These are phyloP conservation scores for Leishmania martiniquensis DNA, from an alignment of 208 protist species.

Conservation along the genomic window DNA sequence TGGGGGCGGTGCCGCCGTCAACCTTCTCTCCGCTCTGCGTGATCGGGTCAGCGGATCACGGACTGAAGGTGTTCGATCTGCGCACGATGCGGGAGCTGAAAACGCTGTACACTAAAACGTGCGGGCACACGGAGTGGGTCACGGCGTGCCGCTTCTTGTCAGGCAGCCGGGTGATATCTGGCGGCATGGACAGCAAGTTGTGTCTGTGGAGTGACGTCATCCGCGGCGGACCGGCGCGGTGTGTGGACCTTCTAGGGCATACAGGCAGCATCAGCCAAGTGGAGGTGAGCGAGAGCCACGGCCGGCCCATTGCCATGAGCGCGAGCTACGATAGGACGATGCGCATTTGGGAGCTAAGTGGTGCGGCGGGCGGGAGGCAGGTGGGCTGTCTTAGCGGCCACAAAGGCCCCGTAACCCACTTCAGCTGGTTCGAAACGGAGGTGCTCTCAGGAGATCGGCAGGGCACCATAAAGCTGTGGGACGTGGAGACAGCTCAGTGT, in stretches of 20 bases:
- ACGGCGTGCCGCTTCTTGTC: constrained; percentile 77
- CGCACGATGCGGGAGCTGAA: constrained; percentile 46
- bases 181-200: constrained; percentile 91
- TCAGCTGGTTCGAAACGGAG: constrained; percentile 62
- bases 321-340: constrained; percentile 88
- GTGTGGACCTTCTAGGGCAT: constrained; percentile 82
- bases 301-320: constrained; percentile 55
- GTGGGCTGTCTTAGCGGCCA: constrained; percentile 72
- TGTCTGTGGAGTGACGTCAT: constrained; percentile 79
- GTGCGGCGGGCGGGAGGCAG: constrained; percentile 33
- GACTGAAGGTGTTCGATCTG: constrained; percentile 85
- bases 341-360: constrained; percentile 72
- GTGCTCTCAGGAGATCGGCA: constrained; percentile 83
- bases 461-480: constrained; percentile 78
- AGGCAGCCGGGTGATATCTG: constrained; percentile 73
- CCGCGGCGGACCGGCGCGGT: constrained; percentile 48
- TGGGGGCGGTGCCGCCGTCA: neutral
- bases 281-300: constrained; percentile 45
- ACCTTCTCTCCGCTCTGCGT: constrained; percentile 43
- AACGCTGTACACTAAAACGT: constrained; percentile 77
- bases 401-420: constrained; percentile 78
- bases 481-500: constrained; percentile 62
- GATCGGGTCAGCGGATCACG: constrained; percentile 87
- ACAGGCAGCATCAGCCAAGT: constrained; percentile 83
- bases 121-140: constrained; percentile 91